Conservation (phyloP, 2,329 filamentous ascomycete genomes). For the Ceratocystis ficicola region DNA sequence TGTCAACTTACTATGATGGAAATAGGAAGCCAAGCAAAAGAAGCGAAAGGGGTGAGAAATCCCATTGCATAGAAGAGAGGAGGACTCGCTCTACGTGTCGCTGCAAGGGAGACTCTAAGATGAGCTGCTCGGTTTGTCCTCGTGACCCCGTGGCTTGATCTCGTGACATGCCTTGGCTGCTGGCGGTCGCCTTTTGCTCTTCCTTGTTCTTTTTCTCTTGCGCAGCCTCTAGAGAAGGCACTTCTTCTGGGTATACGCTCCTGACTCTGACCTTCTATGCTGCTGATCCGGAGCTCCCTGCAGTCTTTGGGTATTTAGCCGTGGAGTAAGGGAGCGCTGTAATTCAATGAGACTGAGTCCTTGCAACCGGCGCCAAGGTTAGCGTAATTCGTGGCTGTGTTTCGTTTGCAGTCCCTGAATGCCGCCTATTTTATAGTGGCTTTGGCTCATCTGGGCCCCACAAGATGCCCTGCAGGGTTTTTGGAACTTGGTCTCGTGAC, state of each 20-base stretch:
- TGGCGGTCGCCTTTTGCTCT: background rate
- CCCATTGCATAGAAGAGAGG: too few relatives aligned
- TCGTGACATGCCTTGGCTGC: slow-evolving; percentile 2
- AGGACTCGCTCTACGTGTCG: too few relatives aligned
- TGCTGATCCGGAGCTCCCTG: background rate
- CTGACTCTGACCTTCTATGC: background rate
- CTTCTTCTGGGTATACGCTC: background rate
- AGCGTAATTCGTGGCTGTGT: background rate
- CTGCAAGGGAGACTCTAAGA: background rate
- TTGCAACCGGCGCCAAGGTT: background rate
- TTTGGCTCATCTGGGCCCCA: background rate
- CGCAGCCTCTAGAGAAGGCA: background rate
- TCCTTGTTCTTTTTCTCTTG: background rate
- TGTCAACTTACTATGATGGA: too few relatives aligned
- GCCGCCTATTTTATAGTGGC: background rate
- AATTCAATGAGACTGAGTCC: background rate
- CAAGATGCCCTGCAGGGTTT: background rate
- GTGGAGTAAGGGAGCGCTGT: background rate
- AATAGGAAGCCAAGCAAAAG: too few relatives aligned
- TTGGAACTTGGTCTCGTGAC: background rate
- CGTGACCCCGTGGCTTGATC: background rate
- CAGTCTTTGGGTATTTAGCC: too few relatives aligned
- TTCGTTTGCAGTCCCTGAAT: background rate
- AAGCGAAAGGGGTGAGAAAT: too few relatives aligned
- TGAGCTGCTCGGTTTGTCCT: background rate